phyloP scores from a whole-genome alignment of 2,329 filamentous ascomycete genomes.

The Fusarium caatingaense region DNA sequence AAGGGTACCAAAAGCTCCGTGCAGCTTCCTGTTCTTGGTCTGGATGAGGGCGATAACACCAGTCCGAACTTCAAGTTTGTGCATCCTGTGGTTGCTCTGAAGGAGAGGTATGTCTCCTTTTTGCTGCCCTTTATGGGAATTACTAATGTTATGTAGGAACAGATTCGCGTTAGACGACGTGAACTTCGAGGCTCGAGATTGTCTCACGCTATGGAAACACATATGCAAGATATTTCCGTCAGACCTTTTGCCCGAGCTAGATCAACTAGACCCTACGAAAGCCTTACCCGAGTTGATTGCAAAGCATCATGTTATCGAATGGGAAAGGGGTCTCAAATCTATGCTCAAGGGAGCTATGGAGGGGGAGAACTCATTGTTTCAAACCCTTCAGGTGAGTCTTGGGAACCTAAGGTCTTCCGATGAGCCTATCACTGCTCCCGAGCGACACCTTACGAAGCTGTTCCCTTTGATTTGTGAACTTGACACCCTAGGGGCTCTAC shows the following conservation, averaged over 20 bases:
- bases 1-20: slow-evolving; percentile 59
- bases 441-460: slow-evolving; percentile 6
- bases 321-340: slow-evolving; percentile 71
- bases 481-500: slow-evolving; percentile 72
- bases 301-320: slow-evolving; percentile 74
- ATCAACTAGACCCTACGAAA: slow-evolving; percentile 60
- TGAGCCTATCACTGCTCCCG: not conserved
- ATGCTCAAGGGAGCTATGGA: slow-evolving; percentile 70
- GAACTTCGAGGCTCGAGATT: slow-evolving; percentile 77
- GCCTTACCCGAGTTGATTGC: slow-evolving; percentile 65
- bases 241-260: slow-evolving; percentile 8
- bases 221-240: slow-evolving; percentile 61
- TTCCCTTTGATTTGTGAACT: slow-evolving; percentile 70
- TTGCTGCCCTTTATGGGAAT: not conserved
- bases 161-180: slow-evolving; percentile 75
- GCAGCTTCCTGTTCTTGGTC: slow-evolving; percentile 57
- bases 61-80: slow-evolving; percentile 66
- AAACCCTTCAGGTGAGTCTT: slow-evolving; percentile 22
- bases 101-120: slow-evolving; percentile 59
- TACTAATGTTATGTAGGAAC: slow-evolving; percentile 50
- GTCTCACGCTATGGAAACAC: slow-evolving; percentile 71
- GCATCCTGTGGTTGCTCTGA: slow-evolving; percentile 73
- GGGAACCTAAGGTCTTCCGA: not conserved
- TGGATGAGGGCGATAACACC: slow-evolving; percentile 58
- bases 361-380: slow-evolving; percentile 58